Evolutionary conservation across 2,329 filamentous ascomycete genomes (phyloP).

Genomic region (Aspergillus fumigatus): DNA sequence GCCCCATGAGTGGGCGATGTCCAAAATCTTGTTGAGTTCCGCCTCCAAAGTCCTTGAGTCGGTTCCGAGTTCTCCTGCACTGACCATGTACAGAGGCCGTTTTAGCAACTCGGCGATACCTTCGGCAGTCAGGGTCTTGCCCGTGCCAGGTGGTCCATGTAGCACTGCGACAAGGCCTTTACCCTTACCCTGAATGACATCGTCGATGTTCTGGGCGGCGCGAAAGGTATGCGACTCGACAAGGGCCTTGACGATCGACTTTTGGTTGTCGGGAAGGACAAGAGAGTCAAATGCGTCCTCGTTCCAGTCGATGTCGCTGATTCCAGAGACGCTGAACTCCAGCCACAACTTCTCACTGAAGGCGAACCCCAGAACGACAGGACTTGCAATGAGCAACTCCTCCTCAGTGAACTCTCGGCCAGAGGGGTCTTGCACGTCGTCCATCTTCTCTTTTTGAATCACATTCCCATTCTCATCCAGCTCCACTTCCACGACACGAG

Average conservation of each 20-base stretch:
- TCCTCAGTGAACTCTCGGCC: conserved; percentile 67
- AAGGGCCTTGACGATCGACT: conserved; percentile 70
- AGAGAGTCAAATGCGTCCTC: conserved; percentile 75
- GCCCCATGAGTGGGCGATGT: conserved; percentile 81
- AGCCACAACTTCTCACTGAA: conserved; percentile 89
- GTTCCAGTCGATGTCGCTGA: conserved; percentile 81
- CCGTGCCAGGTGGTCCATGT: conserved; percentile 80
- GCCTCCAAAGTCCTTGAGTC: conserved; percentile 68
- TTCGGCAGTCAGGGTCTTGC: conserved; percentile 84
- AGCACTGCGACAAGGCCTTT: conserved; percentile 78
- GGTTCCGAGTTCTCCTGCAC: conserved; percentile 75
- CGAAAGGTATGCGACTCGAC: conserved; percentile 83
- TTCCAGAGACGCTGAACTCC: conserved; percentile 74
- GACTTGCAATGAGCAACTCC: conserved; percentile 76
- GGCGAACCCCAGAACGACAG: conserved; percentile 79
- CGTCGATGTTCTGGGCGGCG: conserved; percentile 75
- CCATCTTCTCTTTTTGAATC: conserved; percentile 54
- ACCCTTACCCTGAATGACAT: conserved; percentile 77
- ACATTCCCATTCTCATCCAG: conserved; percentile 54
- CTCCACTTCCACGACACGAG: conserved; percentile 51
- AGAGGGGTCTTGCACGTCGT: conserved; percentile 35
- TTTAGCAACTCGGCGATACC: conserved; percentile 78
- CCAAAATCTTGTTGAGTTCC: conserved; percentile 77
- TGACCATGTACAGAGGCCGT: conserved; percentile 78
- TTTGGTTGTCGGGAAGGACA: conserved; percentile 62